Conservation (phyloP, 1,284 basidiomycete genomes). For the Cutaneotrichosporon sp. region DNA sequence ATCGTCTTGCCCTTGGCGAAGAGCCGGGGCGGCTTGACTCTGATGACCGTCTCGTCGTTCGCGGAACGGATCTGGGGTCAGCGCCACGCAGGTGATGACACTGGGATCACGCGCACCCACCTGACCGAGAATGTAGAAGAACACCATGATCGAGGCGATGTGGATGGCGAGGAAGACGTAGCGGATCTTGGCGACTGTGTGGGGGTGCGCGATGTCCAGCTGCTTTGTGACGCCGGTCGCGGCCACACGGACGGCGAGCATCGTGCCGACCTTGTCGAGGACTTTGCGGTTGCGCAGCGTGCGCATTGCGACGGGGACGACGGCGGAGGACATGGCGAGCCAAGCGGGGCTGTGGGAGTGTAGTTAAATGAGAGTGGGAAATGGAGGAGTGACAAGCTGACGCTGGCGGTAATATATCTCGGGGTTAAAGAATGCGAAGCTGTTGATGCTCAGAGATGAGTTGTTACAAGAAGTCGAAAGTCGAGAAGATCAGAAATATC, state of each 20-base stretch:
- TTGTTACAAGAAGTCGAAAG: too few species aligned
- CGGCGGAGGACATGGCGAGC: too few species aligned
- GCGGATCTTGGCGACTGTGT: not conserved
- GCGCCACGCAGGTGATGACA: too few species aligned
- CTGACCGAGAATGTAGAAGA: not conserved
- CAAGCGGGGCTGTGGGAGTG: too few species aligned
- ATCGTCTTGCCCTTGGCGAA: not conserved
- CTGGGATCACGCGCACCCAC: too few species aligned
- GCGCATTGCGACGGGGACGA: not conserved
- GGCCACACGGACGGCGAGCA: conserved; percentile 2
- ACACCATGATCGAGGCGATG: not conserved
- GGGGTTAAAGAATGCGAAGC: too few species aligned
- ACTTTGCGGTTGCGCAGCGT: not conserved
- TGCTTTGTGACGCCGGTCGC: not conserved
- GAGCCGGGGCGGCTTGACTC: not conserved
- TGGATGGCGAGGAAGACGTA: not conserved
- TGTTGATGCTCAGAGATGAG: too few species aligned
- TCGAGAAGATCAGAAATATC: too few species aligned
- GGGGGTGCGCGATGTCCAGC: not conserved
- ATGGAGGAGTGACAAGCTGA: too few species aligned
- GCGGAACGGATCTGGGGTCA: not conserved
- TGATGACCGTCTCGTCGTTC: not conserved
- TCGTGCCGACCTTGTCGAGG: conserved; percentile 4
- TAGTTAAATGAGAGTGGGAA: too few species aligned
- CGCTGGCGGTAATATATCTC: too few species aligned